A percentile compares a stretch with the other conserved stretches of the same genome.
Evolutionary conservation across 441 rosid genomes (phyloP).

Genomic region (Syzygium syzygioides): DNA sequence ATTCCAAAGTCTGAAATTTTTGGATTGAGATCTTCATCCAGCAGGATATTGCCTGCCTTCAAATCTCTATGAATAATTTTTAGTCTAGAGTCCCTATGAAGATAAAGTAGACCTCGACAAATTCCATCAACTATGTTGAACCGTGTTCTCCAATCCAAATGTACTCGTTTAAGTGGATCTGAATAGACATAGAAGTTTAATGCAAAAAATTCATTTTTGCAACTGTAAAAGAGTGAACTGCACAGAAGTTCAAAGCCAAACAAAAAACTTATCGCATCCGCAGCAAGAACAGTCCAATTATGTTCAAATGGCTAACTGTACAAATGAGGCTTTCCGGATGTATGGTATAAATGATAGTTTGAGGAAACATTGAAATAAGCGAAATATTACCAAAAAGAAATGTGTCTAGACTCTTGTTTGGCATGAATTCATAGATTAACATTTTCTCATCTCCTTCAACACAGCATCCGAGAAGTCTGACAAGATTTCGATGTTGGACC

Average conservation of each 20-base stretch:
- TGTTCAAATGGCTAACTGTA: neutral
- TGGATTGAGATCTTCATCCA: slow-evolving; percentile 50
- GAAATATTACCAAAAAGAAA: slow-evolving; percentile 3
- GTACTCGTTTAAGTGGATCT: slow-evolving; percentile 23
- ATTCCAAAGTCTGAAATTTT: slow-evolving; percentile 74
- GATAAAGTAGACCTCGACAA: slow-evolving; percentile 57
- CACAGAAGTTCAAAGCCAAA: neutral
- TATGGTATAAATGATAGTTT: neutral
- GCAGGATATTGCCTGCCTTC: slow-evolving; percentile 55
- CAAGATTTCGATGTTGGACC: slow-evolving; percentile 10
- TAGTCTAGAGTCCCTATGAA: slow-evolving; percentile 65
- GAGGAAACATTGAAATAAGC: neutral
- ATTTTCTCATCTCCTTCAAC: slow-evolving; percentile 4
- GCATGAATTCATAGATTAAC: slow-evolving; percentile 5
- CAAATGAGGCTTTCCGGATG: neutral
- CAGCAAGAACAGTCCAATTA: neutral
- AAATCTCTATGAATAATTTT: slow-evolving; percentile 65
- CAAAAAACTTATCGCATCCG: neutral
- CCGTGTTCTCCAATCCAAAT: slow-evolving; percentile 41
- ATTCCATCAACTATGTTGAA: slow-evolving; percentile 46
- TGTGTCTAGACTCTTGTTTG: slow-evolving; percentile 9
- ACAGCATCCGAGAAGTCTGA: slow-evolving; percentile 9
- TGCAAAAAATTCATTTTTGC: neutral
- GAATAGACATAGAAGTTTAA: neutral
- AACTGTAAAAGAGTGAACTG: neutral